A percentile compares a stretch with the other conserved stretches of the same genome.
These are phyloP conservation scores for Berberis vulgaris DNA, from an alignment of 164 flowering plant genomes.

Conservation along the genomic window DNA sequence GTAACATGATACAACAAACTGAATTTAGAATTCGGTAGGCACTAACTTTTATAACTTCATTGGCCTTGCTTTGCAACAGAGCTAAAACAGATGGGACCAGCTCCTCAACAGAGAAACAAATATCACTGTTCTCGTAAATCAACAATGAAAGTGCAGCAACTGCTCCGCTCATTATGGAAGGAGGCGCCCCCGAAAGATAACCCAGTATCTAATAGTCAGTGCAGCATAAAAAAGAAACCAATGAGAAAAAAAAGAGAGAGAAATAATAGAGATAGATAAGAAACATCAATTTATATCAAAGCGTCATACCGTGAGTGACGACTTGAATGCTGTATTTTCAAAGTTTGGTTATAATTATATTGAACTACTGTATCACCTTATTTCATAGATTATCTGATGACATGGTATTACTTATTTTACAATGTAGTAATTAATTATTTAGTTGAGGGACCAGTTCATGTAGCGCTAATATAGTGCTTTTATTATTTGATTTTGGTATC, in stretches of 20 bases:
- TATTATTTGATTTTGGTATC: too few relatives aligned
- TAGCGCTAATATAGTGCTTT: too few relatives aligned
- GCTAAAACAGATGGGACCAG: constrained; percentile 57
- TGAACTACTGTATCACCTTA: too few relatives aligned
- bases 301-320: neutral
- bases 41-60: constrained; percentile 75
- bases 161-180: constrained; percentile 85
- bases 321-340: neutral
- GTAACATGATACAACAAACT: neutral
- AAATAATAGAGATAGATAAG: neutral
- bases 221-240: neutral
- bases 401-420: too few relatives aligned
- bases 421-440: too few relatives aligned
- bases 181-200: constrained; percentile 83
- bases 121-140: constrained; percentile 46
- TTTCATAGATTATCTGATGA: too few relatives aligned
- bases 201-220: constrained; percentile 48
- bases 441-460: too few relatives aligned
- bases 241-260: neutral
- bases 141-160: constrained; percentile 82
- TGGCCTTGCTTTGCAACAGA: constrained; percentile 59
- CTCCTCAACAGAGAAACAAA: constrained; percentile 53
- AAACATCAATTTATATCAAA: neutral
- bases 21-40: neutral
- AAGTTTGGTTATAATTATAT: neutral